Evolutionary conservation across 768 basidiomycete species (phyloP).

Genomic region (Agaricus blazei): DNA sequence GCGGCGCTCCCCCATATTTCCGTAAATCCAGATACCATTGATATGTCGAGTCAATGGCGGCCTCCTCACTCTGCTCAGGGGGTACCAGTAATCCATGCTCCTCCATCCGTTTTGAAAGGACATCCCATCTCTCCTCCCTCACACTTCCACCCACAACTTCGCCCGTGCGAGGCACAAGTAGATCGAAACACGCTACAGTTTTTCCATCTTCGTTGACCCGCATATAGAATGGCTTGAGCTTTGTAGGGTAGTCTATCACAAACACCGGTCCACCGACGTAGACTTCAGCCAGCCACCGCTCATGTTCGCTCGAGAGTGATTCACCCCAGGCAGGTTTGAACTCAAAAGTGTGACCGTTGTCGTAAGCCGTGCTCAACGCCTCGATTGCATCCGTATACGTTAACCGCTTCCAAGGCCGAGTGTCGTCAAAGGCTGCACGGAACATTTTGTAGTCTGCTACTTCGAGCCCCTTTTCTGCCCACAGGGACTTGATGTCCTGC

Average conservation of each 20-base stretch:
- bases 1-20: conserved; percentile 80
- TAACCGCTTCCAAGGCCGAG: conserved; percentile 60
- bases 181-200: conserved; percentile 88
- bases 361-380: conserved; percentile 37
- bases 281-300: conserved; percentile 79
- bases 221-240: conserved; percentile 97
- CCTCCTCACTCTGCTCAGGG: conserved; percentile 28
- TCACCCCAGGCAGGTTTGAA: conserved; percentile 64
- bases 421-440: conserved; percentile 27
- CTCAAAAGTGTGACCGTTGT: conserved; percentile 39
- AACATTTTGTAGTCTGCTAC: conserved; percentile 21
- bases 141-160: conserved; percentile 92
- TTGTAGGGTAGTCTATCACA: conserved; percentile 82
- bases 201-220: conserved; percentile 48
- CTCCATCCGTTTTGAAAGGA: conserved; percentile 48
- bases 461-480: conserved; percentile 25
- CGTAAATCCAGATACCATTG: conserved; percentile 83
- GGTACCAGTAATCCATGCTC: conserved; percentile 21
- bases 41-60: conserved; percentile 17
- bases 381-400: conserved; percentile 74
- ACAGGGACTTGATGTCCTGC: conserved; percentile 27
- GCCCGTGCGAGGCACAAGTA: conserved; percentile 82
- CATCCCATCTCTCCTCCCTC: conserved; percentile 66
- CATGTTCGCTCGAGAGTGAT: conserved; percentile 84
- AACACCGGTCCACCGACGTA: conserved; percentile 76